Percentiles rank a stretch among this genome's conserved stretches.
phyloP scores from a whole-genome alignment of 257 asterid genomes.

The Sherardia arvensis region DNA sequence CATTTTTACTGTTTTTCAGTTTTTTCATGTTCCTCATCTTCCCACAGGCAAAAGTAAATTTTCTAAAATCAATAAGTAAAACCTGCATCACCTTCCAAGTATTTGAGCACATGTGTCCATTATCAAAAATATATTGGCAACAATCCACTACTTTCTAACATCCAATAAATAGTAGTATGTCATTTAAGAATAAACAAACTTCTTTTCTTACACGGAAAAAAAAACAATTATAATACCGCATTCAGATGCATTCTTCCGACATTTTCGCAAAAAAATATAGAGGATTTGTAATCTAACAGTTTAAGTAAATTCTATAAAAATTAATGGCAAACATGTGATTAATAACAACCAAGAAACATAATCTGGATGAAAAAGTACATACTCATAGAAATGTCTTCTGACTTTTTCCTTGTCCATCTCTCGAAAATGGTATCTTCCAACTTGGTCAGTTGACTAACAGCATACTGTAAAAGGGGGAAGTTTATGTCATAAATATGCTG shows the following conservation, averaged over 20 bases:
- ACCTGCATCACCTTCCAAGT: not conserved
- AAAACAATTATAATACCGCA: not conserved
- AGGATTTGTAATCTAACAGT: not conserved
- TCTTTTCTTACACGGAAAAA: not conserved
- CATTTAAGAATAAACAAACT: not conserved
- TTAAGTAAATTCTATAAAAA: not conserved
- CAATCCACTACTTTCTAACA: not conserved
- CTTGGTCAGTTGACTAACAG: conserved; percentile 73
- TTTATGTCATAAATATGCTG: conserved; percentile 25
- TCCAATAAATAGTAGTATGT: not conserved
- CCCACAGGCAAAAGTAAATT: not conserved
- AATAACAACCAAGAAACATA: not conserved
- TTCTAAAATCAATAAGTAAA: not conserved
- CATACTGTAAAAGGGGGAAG: conserved; percentile 49
- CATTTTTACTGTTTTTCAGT: not conserved
- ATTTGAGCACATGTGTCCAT: not conserved
- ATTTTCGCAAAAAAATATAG: not conserved
- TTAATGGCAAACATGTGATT: too few species aligned
- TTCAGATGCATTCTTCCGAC: not conserved
- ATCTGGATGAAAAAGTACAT: conserved; percentile 11
- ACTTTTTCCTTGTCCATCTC: conserved; percentile 56
- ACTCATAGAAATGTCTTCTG: conserved; percentile 37
- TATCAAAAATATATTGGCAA: not conserved
- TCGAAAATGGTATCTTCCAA: conserved; percentile 95
- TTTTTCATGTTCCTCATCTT: not conserved